Conservation (phyloP, 176 grass and related monocot genomes). For the Guadua angustifolia region DNA sequence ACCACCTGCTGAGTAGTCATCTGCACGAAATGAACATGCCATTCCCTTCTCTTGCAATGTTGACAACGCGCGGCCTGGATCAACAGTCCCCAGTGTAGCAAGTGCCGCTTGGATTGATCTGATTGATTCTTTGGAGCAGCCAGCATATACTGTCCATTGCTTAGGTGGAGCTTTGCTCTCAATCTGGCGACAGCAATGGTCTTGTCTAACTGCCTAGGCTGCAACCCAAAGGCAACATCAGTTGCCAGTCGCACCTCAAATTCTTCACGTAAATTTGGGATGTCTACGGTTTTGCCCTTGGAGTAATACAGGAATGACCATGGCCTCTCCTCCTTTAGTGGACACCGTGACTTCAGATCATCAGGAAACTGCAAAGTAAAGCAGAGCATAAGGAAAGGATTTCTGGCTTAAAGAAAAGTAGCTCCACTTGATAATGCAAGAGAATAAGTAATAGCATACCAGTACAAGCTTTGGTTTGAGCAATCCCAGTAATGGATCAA, state of each 20-base stretch:
- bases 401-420: neutral
- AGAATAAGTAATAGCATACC: conserved; percentile 48
- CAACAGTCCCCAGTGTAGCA: conserved; percentile 64
- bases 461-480: conserved; percentile 76
- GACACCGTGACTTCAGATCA: conserved; percentile 45
- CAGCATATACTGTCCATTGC: conserved; percentile 66
- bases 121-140: conserved; percentile 35
- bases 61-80: conserved; percentile 42
- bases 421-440: neutral
- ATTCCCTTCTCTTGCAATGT: conserved; percentile 63
- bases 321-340: conserved; percentile 42
- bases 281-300: conserved; percentile 50
- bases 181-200: conserved; percentile 70
- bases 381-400: neutral
- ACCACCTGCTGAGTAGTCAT: neutral
- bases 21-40: conserved; percentile 39
- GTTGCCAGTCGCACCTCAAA: conserved; percentile 56
- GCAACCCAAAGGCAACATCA: conserved; percentile 53
- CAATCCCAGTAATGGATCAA: conserved; percentile 61
- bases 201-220: conserved; percentile 61
- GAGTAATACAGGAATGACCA: conserved; percentile 72
- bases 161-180: conserved; percentile 63
- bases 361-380: conserved; percentile 67
- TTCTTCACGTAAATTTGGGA: conserved; percentile 53
- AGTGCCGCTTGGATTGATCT: conserved; percentile 37